Percentiles rank a stretch among this genome's conserved stretches.
Evolutionary conservation across 768 basidiomycete species (phyloP).

Genomic region (Collybia nuda): DNA sequence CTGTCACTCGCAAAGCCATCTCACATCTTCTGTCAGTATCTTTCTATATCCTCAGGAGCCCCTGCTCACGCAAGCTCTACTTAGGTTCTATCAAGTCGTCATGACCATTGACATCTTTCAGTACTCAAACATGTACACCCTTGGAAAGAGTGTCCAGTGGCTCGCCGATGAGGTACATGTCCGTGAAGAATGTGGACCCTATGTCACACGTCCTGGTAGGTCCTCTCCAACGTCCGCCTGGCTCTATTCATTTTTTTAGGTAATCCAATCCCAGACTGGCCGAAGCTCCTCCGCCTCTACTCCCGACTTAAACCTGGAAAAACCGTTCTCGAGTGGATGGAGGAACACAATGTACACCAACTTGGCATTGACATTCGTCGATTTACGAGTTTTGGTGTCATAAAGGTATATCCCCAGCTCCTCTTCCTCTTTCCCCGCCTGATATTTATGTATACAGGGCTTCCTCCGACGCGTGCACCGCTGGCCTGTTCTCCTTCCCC

Average conservation of each 20-base stretch:
- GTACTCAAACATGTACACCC: constrained; percentile 95
- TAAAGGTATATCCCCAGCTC: constrained; percentile 65
- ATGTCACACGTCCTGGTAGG: constrained; percentile 78
- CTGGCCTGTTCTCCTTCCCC: constrained; percentile 75
- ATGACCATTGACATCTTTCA: constrained; percentile 98
- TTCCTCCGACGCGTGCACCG: constrained; percentile 92
- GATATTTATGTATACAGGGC: constrained; percentile 46
- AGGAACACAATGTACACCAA: constrained; percentile 63
- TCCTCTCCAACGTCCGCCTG: not conserved
- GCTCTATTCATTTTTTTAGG: constrained; percentile 32
- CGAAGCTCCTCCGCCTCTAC: constrained; percentile 82
- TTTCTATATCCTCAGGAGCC: not conserved
- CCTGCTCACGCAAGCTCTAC: constrained; percentile 7
- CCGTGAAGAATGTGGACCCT: constrained; percentile 87
- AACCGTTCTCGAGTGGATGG: constrained; percentile 88
- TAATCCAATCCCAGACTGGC: constrained; percentile 76
- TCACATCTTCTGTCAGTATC: constrained; percentile 82
- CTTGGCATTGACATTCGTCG: constrained; percentile 87
- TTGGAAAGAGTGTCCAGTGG: constrained; percentile 84
- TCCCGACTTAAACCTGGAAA: constrained; percentile 82
- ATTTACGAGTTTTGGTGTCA: constrained; percentile 97
- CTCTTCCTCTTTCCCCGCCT: not conserved
- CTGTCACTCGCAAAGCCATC: constrained; percentile 81
- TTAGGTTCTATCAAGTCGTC: constrained; percentile 92
- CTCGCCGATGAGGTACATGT: constrained; percentile 85